Evolutionary conservation across 2,329 filamentous ascomycete genomes (phyloP).

Genomic region (Colletotrichum simmondsii): DNA sequence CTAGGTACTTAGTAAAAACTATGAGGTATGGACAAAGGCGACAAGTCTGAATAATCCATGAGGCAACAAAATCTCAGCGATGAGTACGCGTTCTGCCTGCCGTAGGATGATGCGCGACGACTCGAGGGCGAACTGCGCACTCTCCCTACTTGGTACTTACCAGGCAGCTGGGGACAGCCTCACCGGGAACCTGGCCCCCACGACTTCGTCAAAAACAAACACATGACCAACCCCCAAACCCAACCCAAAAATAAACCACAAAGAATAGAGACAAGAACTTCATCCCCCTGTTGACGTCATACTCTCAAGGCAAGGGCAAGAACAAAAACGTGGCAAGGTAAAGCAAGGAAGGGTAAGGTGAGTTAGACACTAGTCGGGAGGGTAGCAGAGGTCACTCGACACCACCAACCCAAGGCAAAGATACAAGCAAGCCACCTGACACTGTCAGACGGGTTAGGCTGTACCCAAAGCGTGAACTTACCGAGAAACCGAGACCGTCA

Average conservation of each 20-base stretch:
- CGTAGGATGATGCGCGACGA: no score
- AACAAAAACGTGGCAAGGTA: not conserved
- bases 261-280: not conserved
- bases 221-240: not conserved
- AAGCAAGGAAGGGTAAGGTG: not conserved
- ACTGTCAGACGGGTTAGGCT: conserved; percentile 15
- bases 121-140: not conserved
- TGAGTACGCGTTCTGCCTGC: no score
- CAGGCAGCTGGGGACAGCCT: not conserved
- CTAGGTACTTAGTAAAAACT: no score
- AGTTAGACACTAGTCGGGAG: not conserved
- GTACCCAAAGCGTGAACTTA: not conserved
- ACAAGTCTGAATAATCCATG: no score
- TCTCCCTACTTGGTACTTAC: no score
- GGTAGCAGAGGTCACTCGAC: conserved; percentile 24
- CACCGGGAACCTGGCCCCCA: not conserved
- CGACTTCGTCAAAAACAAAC: not conserved
- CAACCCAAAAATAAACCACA: not conserved
- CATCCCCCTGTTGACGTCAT: conserved; percentile 2
- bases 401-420: not conserved
- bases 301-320: not conserved
- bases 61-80: no score
- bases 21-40: no score
- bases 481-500: conserved; percentile 12
- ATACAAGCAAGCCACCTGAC: conserved; percentile 26